Evolutionary conservation across 768 basidiomycete species (phyloP).

Genomic region (Agaricus sinodeliciosus): DNA sequence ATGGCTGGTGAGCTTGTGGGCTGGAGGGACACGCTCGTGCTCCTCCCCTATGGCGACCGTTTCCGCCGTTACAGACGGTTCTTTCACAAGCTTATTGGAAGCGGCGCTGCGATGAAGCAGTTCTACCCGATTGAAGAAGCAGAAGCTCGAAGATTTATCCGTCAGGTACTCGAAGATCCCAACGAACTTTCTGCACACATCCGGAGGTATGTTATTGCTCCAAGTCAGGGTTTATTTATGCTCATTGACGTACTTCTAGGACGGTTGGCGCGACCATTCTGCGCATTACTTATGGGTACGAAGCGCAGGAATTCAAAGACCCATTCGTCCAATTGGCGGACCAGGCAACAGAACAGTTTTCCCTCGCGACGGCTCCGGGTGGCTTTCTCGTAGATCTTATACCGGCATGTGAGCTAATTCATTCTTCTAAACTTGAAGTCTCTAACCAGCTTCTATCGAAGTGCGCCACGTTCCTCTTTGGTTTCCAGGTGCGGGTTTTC

Average conservation of each 20-base stretch:
- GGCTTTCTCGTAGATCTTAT: constrained; percentile 46
- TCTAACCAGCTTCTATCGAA: constrained; percentile 18
- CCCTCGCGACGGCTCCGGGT: constrained; percentile 45
- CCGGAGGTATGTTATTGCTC: constrained; percentile 32
- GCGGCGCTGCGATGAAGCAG: constrained; percentile 31
- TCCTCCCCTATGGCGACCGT: constrained; percentile 52
- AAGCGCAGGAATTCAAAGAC: constrained; percentile 42
- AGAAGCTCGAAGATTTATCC: constrained; percentile 42
- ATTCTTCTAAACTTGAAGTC: neutral
- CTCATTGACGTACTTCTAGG: constrained; percentile 20
- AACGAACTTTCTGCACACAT: constrained; percentile 38
- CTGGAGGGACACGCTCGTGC: constrained; percentile 50
- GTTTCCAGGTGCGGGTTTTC: constrained; percentile 60
- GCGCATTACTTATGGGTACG: constrained; percentile 48
- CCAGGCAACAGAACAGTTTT: constrained; percentile 47
- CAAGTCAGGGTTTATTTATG: neutral
- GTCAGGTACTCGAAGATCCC: constrained; percentile 40
- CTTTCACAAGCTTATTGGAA: constrained; percentile 47
- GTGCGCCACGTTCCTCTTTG: constrained; percentile 56
- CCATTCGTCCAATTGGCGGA: constrained; percentile 49
- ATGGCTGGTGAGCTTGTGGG: constrained; percentile 53
- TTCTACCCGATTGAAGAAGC: constrained; percentile 38
- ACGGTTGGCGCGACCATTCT: constrained; percentile 48
- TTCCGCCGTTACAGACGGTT: constrained; percentile 47
- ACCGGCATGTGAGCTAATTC: constrained; percentile 32